Base-by-base conservation (phyloP, 371 early-diverging fungal genomes). In the Parasitella parasitica region DNA sequence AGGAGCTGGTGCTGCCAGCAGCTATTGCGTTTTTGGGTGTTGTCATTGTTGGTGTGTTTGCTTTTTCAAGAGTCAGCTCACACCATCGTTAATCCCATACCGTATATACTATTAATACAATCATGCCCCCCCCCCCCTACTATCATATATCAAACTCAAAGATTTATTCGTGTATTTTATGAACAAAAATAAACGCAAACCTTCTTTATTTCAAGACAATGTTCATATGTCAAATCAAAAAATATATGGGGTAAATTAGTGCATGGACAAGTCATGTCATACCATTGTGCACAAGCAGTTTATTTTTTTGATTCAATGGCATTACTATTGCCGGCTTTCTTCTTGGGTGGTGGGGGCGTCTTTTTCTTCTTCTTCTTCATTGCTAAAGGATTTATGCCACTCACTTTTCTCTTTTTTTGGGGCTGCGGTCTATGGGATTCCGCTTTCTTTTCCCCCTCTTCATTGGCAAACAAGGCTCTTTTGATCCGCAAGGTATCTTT, bases 311-410 rank as follows among this genome's bases (percentile, higher is more conserved):
- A 16, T 48, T 49, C 34, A 34, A 16, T 27, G 27, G 12, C 24
- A 26, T 0, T 37, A 39, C n/a, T 30, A 0, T 59, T n/a, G n/a
- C n/a, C 53, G 16, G 51, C 54, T 36, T 75, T 73, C 34, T 70
- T 66, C 26, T 62, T 71, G 1, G 59, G 67, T 38, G 52, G 78
- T 54, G 63, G 75, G 2, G 57, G 69, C 6, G 50, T 55, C 54
- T 70, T 78, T 59, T 75, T 76, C 75, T 88, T 89, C 70, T 85
- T 87, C 77, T 93, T 94, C 74, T 94, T 94, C 61, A 90, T 73
- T 16, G 91, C 89, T 26, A 96, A 75, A 36, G 95, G 94, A 67
- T 96, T 96, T 6, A 94, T 92, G 26, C 83, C 90, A 76, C 93
- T 94, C 27, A 61, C 66, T 16, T 72, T 75, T 69, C 63, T 75